Conservation (phyloP, 2,329 filamentous ascomycete species). For the Aureobasidium melanogenum region DNA sequence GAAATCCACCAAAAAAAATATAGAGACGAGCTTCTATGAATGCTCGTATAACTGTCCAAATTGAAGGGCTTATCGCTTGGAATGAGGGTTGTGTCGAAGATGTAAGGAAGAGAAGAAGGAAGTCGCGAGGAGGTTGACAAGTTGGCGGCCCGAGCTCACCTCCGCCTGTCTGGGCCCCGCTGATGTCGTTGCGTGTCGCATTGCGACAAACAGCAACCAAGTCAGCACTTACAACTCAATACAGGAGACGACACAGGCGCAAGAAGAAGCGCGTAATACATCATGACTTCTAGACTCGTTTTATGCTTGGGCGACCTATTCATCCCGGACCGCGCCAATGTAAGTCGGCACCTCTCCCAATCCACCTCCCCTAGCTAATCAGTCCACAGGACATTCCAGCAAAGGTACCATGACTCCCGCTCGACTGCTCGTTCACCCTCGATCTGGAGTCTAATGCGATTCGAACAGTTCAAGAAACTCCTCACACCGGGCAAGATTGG, state of each 20-base stretch:
- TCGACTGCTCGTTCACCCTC: neutral
- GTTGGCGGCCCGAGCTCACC: neutral
- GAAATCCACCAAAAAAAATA: neutral
- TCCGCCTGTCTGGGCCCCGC: constrained; percentile 6
- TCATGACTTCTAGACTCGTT: constrained; percentile 77
- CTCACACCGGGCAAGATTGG: constrained; percentile 51
- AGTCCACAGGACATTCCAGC: constrained; percentile 61
- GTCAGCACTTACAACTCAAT: neutral
- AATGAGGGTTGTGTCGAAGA: neutral
- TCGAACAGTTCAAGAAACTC: constrained; percentile 43
- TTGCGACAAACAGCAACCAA: neutral
- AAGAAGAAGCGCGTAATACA: neutral
- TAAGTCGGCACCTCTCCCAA: constrained; percentile 26
- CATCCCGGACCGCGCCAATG: constrained; percentile 84
- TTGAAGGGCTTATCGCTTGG: neutral
- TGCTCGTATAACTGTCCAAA: neutral
- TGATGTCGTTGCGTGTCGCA: constrained; percentile 1
- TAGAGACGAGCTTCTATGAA: neutral
- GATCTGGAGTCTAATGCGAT: neutral
- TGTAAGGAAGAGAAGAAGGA: neutral
- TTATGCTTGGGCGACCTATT: constrained; percentile 89
- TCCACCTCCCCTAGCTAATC: constrained; percentile 13
- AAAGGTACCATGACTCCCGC: constrained; percentile 56
- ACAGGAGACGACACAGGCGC: neutral
- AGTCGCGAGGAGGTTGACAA: neutral